Evolutionary conservation across 108 stramenopile species (phyloP), one percentile per base, ranked within the genome.

Genomic region (Nitzschia palea): DNA sequence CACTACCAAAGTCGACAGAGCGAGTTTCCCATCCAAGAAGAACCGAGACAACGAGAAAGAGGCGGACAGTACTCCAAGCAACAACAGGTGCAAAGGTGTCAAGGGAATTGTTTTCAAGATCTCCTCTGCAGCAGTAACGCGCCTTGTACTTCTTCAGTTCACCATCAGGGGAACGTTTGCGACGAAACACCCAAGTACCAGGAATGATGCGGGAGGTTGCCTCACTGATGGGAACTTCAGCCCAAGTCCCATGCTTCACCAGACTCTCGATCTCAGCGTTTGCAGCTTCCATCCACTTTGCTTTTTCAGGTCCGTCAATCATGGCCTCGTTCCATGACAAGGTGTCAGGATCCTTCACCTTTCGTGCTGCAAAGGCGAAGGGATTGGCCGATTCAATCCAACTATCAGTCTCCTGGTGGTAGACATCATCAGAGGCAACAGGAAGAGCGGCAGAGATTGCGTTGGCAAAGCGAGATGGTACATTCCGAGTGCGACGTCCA

Each of bases 131-230:
- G 23, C 79, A 80, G 25, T 62, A 80, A 2, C 76, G 14, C 14
- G 80, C 81, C 54, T 86, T 86, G 44, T 73, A 68, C 47, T 82
- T 82, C 37, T 65, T 77, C 1, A 78, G 23, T 18, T 29, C 28
- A 3, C 85, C 77, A 65, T 76, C 70, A 5, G 81, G 85, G 25
- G 47, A 68, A 0, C 79, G 53, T 44, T 86, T 86, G 53, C 59
- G 20, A 10, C 63, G 63, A 47, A 80, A 84, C 1, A 73, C 71
- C 79, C 83, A 80, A 12, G 69, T 74, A 12, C 71, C 60, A 1
- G 57, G 81, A 79, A 9, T 74, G 71, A 83, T 56, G 0, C 68
- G 61, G 51, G 44, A 44, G 0, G 23, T 31, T 0, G 33, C 52
- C 2, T 36, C 42, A 3, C 27, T 30, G 4, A 9, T 44, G 27